phyloP scores from a whole-genome alignment of 2,329 filamentous ascomycete genomes.

The Aspergillus terreus region DNA sequence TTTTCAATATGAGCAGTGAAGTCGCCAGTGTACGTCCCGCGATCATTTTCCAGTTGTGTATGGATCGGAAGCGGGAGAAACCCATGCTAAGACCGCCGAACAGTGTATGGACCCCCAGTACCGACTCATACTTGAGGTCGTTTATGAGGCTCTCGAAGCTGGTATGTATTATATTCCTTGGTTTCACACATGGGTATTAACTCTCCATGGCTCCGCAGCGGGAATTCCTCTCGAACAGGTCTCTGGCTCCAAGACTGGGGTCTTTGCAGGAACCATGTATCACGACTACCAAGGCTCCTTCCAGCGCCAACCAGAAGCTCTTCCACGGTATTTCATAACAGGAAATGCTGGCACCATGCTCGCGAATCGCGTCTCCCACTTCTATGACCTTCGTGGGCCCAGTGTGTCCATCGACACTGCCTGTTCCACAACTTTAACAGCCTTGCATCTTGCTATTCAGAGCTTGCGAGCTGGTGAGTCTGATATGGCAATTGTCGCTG shows the following conservation, averaged over 20 bases:
- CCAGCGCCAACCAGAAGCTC: slow-evolving; percentile 19
- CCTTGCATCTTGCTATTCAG: slow-evolving; percentile 24
- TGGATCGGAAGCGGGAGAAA: too few species aligned
- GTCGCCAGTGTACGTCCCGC: slow-evolving; percentile 1
- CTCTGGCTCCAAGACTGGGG: slow-evolving; percentile 16
- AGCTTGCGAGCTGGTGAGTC: slow-evolving; percentile 11
- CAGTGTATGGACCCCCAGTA: slow-evolving; percentile 10
- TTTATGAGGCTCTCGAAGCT: slow-evolving; percentile 20
- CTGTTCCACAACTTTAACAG: slow-evolving; percentile 20
- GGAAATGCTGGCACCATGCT: slow-evolving; percentile 9
- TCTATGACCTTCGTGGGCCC: slow-evolving; percentile 25
- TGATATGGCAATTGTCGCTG: slow-evolving; percentile 13
- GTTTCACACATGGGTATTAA: not conserved
- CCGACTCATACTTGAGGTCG: slow-evolving; percentile 17
- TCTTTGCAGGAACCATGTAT: slow-evolving; percentile 20
- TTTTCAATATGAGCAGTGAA: slow-evolving; percentile 13
- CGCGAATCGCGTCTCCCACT: slow-evolving; percentile 28
- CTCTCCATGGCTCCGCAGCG: not conserved
- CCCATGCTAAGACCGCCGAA: too few species aligned
- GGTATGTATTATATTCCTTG: not conserved
- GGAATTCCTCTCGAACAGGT: slow-evolving; percentile 12
- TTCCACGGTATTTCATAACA: slow-evolving; percentile 15
- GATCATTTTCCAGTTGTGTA: too few species aligned
- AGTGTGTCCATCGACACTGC: slow-evolving; percentile 26
- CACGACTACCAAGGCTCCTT: slow-evolving; percentile 18